Evolutionary conservation across 2,329 filamentous ascomycete genomes (phyloP), one percentile per base, ranked within the genome.

Genomic region (Ascochyta koolunga): DNA sequence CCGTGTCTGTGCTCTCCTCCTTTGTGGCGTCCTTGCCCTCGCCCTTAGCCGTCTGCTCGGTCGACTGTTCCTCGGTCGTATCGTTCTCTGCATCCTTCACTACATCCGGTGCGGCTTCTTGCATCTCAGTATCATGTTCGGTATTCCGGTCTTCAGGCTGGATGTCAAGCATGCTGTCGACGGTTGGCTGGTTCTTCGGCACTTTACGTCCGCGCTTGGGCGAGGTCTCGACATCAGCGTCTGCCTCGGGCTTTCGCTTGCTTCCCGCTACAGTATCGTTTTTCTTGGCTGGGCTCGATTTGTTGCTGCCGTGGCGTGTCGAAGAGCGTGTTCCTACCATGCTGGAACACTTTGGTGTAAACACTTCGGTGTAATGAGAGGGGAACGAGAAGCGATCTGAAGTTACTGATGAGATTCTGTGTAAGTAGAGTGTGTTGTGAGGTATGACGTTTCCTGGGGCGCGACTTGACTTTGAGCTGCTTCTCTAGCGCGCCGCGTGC

Each of bases 101-200:
- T 15, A 42, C 29, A 5, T 42, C 41, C 11, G 54, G 38, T 38
- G 50, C 33, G 11, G 32, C 36, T n/a, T 50, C 37, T 35, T 40
- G 45, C 47, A 43, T 50, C 6, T 73, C 60, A 25, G 76, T 57
- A 62, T 71, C 64, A n/a, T 57, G 38, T 22, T 64, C 52, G 15
- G 51, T 45, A 7, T 47, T 57, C 33, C 64, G 56, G 27, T 60
- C 51, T 47, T 45, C 51, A 24, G 71, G 57, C 19, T 73, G 54
- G 21, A 88, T 55, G 15, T 54, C 47, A 36, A 83, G 69, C 0
- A 77, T 79, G 58, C 84, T 80, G 54, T 85, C 82, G 29, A 84
- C 75, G 0, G 80, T 83, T 60, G 78, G 78, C 64, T 85, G 82
- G 54, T 77, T 76, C 59, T 77, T 79, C 15, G 68, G 53, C 13